Evolutionary conservation across 228 moss, liverwort and hornwort genomes (phyloP), one percentile per base, ranked within the genome.

Genomic region (Sphagnum magellanicum): DNA sequence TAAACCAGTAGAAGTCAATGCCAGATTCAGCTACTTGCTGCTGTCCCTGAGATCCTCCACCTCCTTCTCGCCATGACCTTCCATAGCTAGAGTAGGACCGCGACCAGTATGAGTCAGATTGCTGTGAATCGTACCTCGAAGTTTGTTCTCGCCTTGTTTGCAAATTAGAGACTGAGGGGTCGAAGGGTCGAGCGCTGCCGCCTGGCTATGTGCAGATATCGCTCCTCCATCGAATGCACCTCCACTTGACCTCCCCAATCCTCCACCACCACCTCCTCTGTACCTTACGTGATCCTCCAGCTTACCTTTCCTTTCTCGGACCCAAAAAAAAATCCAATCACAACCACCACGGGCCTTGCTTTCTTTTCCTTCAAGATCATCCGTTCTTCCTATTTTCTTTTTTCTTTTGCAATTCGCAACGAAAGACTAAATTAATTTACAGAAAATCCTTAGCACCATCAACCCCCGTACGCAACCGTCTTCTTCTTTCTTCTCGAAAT

Each of bases 81-180:
- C 76, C 78, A 58, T 81, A 78, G 67, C 61, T 76, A 50, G 76
- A 63, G 69, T 81, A 81, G 13, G 81, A 48, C 51, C 81, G 81
- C 67, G 78, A 60, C 84, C 84, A 84, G 58, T 84, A 81, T 8
- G 76, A 76, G 51, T 81, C 78, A 67, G 75, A 78, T 66, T 84
- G 75, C 50, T 4, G 62, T 58, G 53, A 2, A 64, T 48, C 49
- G 14, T 60, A 15, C 5, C 14, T 50, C 48, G 59, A 69, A 48
- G 69, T 60, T 59, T 58, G 49, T 9, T 83, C 83, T 51, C 81
- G 80, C 72, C 67, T 68, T 68, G 72, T 73, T 4, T 10, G 5
- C 59, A 58, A 62, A 59, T 71, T 65, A 51, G n/a, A 64, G 48
- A 0, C 51, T 12, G 50, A 10, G 59, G 63, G 50, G 47, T 32